Percentiles rank a stretch among this genome's conserved stretches.
phyloP scores from a whole-genome alignment of 192 early-diverging fungal species.

The Coemansia brasiliensis region DNA sequence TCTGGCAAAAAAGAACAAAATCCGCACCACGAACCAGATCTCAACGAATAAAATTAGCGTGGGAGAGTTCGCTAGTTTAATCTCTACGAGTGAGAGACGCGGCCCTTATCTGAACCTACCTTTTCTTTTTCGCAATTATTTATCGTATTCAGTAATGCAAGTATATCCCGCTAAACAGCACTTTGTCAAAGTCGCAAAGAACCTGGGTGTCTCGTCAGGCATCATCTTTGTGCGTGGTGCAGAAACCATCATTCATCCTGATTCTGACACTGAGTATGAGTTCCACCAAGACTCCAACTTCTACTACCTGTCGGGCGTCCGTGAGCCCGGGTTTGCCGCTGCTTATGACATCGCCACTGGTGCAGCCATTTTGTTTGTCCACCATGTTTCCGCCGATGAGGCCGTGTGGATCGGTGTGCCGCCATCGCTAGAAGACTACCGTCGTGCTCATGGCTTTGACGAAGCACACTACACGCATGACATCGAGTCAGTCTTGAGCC shows the following conservation, averaged over 20 bases:
- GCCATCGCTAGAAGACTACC: constrained; percentile 57
- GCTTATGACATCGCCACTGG: constrained; percentile 65
- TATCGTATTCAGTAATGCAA: constrained; percentile 2
- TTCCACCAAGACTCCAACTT: constrained; percentile 91
- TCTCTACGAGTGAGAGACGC: not conserved
- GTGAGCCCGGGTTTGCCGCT: constrained; percentile 70
- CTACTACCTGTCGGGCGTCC: constrained; percentile 79
- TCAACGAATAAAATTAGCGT: constrained; percentile 2
- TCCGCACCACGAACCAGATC: not conserved
- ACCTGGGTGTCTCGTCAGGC: constrained; percentile 59
- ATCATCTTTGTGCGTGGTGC: constrained; percentile 64
- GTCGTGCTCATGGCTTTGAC: constrained; percentile 68
- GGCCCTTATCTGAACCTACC: constrained; percentile 1
- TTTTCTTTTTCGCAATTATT: not conserved
- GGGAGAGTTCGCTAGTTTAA: not conserved
- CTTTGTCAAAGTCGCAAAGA: constrained; percentile 59
- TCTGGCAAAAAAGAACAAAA: not conserved
- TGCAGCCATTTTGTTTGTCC: constrained; percentile 67
- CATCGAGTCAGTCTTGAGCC: constrained; percentile 49
- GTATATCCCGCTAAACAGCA: constrained; percentile 67
- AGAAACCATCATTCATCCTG: constrained; percentile 58
- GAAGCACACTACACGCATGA: constrained; percentile 63
- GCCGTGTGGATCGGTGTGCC: constrained; percentile 83
- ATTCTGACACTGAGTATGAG: constrained; percentile 76
- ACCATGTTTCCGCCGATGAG: constrained; percentile 62